Conservation (phyloP, 2,329 filamentous ascomycete genomes). For the Nemania sp. region DNA sequence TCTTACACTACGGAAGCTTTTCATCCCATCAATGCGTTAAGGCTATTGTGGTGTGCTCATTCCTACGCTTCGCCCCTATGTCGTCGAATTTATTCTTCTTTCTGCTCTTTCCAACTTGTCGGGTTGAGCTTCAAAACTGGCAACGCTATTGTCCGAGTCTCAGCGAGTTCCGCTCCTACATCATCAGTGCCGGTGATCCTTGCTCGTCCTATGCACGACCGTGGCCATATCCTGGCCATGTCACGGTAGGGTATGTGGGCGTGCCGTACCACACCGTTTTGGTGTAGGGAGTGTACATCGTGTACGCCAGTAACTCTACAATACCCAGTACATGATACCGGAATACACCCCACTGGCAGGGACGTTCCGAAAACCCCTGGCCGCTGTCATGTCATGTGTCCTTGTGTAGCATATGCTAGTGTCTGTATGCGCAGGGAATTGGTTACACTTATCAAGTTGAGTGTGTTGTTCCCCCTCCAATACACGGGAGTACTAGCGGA, state of each 20-base stretch:
- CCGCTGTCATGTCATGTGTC: conserved; percentile 39
- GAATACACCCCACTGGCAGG: conserved; percentile 39
- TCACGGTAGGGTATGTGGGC: background rate
- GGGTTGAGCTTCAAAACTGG: conserved; percentile 12
- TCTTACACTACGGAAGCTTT: conserved; percentile 34
- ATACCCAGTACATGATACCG: conserved; percentile 21
- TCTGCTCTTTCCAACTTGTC: background rate
- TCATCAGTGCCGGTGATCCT: conserved; percentile 29
- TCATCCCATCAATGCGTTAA: conserved; percentile 33
- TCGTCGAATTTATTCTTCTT: background rate
- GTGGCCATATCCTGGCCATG: conserved; percentile 21
- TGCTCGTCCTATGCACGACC: conserved; percentile 26
- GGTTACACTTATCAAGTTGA: background rate
- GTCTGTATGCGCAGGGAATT: conserved; percentile 24
- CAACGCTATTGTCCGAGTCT: conserved; percentile 21
- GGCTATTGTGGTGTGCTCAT: background rate
- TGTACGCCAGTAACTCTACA: background rate
- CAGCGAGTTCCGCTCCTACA: conserved; percentile 17
- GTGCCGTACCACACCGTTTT: conserved; percentile 12
- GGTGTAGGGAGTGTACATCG: background rate
- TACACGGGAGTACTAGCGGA: conserved; percentile 16
- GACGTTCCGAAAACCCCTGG: conserved; percentile 39
- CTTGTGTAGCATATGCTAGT: conserved; percentile 37
- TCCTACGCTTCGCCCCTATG: background rate
- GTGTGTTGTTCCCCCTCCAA: conserved; percentile 25